Evolutionary conservation across 2,329 filamentous ascomycete genomes (phyloP), one percentile per base, ranked within the genome.

Genomic region (Rhynchosporium secalis): DNA sequence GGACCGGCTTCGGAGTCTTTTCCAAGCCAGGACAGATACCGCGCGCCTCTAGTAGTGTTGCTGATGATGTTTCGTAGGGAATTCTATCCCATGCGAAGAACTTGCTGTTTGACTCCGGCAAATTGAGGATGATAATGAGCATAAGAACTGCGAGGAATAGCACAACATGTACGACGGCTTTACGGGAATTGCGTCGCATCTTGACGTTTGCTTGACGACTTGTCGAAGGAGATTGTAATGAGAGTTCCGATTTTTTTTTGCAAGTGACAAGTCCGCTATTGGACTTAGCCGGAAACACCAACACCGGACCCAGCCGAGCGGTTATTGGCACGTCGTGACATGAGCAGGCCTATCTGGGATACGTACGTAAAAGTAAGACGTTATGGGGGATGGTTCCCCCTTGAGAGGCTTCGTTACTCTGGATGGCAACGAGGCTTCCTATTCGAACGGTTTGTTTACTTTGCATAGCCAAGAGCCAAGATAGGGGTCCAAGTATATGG

Each of bases 11-110:
- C 4, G 69, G 69, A 45, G 67, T 72, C 1, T 65, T 62, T 36
- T 70, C 62, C 3, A 81, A 71, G 0, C 76, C 75, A 1, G 78
- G 78, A 68, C 80, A 81, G 58, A 72, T 66, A 33, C 79, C 80
- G 46, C 74, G 74, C 49, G 75, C 59, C 33, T 72, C 66, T 3
- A 75, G 74, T n/a, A 76, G 67, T 4, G 66, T 68, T n/a, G 70
- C 55, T n/a, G 76, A 69, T 9, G 70, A 71, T 3, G 76, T 75
- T 66, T 72, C 65, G 68, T 81, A 81, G 51, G 74, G 75, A 55
- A 81, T 70, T 62, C 72, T 75, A 29, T 71, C 75, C 79, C 79
- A 81, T 62, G 74, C 71, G 64, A 78, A 80, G 26, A 70, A 66
- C 58, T 74, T 75, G 59, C 69, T 68, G 29, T 66, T 64, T 26